phyloP scores from a whole-genome alignment of 805 yeast genomes.

The Starmerella cellae region DNA sequence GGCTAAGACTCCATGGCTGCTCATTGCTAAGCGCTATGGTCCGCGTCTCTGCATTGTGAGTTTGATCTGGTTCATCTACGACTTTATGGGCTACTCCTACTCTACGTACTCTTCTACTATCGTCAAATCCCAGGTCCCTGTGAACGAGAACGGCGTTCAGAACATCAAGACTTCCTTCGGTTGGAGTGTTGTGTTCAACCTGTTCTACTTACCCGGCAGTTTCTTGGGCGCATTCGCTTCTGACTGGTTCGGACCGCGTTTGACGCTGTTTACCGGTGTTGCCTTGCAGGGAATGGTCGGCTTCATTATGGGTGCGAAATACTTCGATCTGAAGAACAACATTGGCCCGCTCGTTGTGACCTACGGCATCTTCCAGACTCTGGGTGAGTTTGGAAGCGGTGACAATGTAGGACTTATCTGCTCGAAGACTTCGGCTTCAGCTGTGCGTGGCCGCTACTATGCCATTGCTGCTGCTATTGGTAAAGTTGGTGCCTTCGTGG shows the following conservation, averaged over 20 bases:
- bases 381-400: constrained; percentile 94
- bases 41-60: constrained; percentile 59
- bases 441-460: constrained; percentile 81
- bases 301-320: constrained; percentile 65
- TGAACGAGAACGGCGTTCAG: constrained; percentile 27
- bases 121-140: constrained; percentile 43
- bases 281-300: constrained; percentile 65
- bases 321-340: constrained; percentile 41
- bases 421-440: constrained; percentile 72
- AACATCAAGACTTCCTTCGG: constrained; percentile 67
- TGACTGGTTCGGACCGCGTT: constrained; percentile 87
- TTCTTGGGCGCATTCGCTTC: constrained; percentile 71
- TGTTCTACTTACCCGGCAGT: constrained; percentile 84
- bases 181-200: constrained; percentile 80
- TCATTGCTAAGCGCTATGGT: constrained; percentile 70
- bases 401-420: constrained; percentile 81
- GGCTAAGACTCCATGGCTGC: constrained; percentile 45
- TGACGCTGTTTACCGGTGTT: constrained; percentile 60
- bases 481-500: constrained; percentile 85
- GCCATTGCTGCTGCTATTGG: constrained; percentile 87
- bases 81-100: constrained; percentile 76
- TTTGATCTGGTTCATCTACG: constrained; percentile 81
- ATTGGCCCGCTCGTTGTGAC: constrained; percentile 73
- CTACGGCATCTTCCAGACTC: constrained; percentile 73
- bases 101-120: constrained; percentile 72